These are phyloP conservation scores for Termitomyces sp. DNA, from an alignment of 768 basidiomycete species.

Conservation along the genomic window DNA sequence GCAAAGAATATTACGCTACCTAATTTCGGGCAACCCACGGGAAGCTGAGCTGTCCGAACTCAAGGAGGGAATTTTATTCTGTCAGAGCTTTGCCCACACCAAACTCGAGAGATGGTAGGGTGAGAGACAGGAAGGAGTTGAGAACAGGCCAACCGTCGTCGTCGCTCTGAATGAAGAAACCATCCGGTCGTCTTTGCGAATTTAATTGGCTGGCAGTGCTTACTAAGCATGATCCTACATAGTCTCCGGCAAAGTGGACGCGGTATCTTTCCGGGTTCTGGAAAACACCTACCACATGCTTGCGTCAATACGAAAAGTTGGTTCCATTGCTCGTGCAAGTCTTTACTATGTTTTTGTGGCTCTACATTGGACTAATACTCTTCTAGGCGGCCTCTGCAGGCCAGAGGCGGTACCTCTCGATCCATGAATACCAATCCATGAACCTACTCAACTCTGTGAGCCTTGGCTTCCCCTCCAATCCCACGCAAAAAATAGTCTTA, in stretches of 20 bases:
- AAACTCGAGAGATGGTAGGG: slow-evolving; percentile 29
- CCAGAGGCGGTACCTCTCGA: slow-evolving; percentile 89
- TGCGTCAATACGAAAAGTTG: slow-evolving; percentile 58
- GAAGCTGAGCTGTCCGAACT: slow-evolving; percentile 60
- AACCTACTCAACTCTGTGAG: slow-evolving; percentile 88
- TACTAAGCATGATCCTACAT: slow-evolving; percentile 32
- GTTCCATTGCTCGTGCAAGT: slow-evolving; percentile 59
- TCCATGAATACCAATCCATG: slow-evolving; percentile 98
- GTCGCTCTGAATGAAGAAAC: slow-evolving; percentile 53
- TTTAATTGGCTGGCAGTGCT: slow-evolving; percentile 26
- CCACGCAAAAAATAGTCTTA: not conserved
- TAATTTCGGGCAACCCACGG: slow-evolving; percentile 74
- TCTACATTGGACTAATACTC: slow-evolving; percentile 6
- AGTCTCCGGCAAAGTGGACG: slow-evolving; percentile 6
- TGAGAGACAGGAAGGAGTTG: slow-evolving; percentile 68
- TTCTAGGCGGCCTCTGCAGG: slow-evolving; percentile 62
- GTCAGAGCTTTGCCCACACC: slow-evolving; percentile 51
- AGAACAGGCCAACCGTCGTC: slow-evolving; percentile 64
- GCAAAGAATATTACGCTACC: slow-evolving; percentile 58
- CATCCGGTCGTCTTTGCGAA: slow-evolving; percentile 5
- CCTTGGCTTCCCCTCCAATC: not conserved
- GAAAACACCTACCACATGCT: slow-evolving; percentile 48
- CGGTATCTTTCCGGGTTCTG: slow-evolving; percentile 9
- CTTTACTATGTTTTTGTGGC: not conserved
- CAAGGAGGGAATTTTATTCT: slow-evolving; percentile 69